These are phyloP conservation scores for Inga oerstediana DNA, from an alignment of 306 rosid genomes.

Conservation along the genomic window DNA sequence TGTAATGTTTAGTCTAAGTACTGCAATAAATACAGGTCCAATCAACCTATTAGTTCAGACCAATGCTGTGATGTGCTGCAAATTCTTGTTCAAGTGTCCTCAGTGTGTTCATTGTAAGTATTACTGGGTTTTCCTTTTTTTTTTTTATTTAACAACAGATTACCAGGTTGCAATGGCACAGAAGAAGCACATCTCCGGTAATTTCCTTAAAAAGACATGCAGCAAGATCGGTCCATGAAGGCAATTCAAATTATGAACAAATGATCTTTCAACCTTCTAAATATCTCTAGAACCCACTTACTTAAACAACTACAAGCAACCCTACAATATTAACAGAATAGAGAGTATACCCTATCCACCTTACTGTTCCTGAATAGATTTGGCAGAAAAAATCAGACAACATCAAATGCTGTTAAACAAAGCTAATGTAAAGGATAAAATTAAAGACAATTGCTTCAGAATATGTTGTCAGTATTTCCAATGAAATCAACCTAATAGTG, in stretches of 20 bases:
- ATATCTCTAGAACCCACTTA: constrained; percentile 1
- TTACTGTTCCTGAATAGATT: neutral
- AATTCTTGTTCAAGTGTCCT: constrained; percentile 13
- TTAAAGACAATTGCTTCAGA: neutral
- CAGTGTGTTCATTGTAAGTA: neutral
- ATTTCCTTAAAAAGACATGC: neutral
- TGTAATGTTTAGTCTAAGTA: constrained; percentile 22
- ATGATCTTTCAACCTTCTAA: neutral
- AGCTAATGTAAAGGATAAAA: neutral
- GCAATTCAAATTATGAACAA: constrained; percentile 11
- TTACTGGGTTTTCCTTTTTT: too few relatives aligned
- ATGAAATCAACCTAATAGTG: constrained; percentile 9
- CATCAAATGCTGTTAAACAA: constrained; percentile 4
- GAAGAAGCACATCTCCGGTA: constrained; percentile 10
- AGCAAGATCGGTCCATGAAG: constrained; percentile 10
- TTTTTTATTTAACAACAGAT: neutral
- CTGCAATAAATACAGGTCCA: constrained; percentile 22
- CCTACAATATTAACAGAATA: constrained; percentile 7
- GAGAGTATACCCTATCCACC: neutral
- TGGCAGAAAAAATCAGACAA: constrained; percentile 6
- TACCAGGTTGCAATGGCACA: constrained; percentile 4
- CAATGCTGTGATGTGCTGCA: constrained; percentile 15
- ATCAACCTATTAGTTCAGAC: constrained; percentile 20
- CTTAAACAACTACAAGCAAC: neutral
- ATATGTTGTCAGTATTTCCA: neutral